Base-by-base conservation (phyloP, 2,329 filamentous ascomycete species). In the Penicillium sp. region DNA sequence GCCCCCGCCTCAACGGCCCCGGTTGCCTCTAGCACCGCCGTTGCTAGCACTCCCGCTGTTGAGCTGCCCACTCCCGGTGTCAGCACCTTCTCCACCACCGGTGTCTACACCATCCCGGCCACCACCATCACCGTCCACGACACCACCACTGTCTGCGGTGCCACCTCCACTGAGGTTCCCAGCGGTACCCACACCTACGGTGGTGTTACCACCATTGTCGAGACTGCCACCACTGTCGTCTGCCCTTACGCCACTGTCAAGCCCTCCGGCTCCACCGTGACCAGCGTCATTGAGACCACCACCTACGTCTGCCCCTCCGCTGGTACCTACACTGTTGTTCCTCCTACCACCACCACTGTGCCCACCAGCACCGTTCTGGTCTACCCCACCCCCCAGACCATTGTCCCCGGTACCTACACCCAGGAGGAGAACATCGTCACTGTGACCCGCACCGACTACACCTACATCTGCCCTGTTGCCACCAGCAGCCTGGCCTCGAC, bases 291-390 rank as follows among this genome's bases (percentile, higher is more conserved):
- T 69, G 79, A 83, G 77, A 84, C 80, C 67, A 91, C 89, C 70
- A 87, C 86, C 70, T 90, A 87, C 71, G 83, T 88, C 71, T 91
- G 89, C 86, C 88, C 88, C 61, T 80, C 80, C 50, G 81, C 88
- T 69, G 89, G 89, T 74, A 90, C 87, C 57, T 92, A 91, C 82
- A 91, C 87, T 72, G 86, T 92, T 67, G 86, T 82, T 64, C 86
- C 89, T 57, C 63, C 62, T 42, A 81, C 82, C 72, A 89, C 86
- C 71, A 89, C 86, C 65, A 81, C 79, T 35, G 81, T 86, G 64
- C 76, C 80, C 57, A 73, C 71, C 58, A 76, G 78, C 66, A 80
- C 81, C 63, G 78, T 88, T 15, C 57, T 77, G 56, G 83, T 86
- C 69, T 87, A 87, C 77, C 89, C 89, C 51, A 83, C 82, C 59